These are phyloP conservation scores for Scedosporium aurantiacum DNA, from an alignment of 2,329 filamentous ascomycete species.

Conservation along the genomic window DNA sequence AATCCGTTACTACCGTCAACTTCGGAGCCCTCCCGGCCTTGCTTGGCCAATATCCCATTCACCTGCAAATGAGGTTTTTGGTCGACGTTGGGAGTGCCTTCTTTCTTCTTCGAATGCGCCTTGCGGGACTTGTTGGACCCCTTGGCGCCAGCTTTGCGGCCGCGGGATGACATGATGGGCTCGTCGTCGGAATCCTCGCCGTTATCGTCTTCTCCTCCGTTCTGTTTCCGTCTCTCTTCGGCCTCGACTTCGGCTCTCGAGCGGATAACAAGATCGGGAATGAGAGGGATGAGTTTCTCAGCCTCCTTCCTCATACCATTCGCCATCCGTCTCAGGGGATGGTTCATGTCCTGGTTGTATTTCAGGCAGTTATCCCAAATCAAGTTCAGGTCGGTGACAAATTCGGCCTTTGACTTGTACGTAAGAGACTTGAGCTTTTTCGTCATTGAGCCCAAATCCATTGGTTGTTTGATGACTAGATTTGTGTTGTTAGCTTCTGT, in stretches of 20 bases:
- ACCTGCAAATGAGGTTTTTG: slow-evolving; percentile 62
- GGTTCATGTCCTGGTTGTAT: slow-evolving; percentile 84
- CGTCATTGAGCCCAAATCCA: slow-evolving; percentile 96
- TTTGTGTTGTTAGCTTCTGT: slow-evolving; percentile 14
- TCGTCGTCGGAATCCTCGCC: slow-evolving; percentile 93
- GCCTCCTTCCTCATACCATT: slow-evolving; percentile 96
- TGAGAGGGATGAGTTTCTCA: slow-evolving; percentile 88
- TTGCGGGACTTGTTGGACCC: slow-evolving; percentile 70
- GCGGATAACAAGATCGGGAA: slow-evolving; percentile 82
- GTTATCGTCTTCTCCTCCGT: slow-evolving; percentile 70
- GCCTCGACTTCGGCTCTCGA: slow-evolving; percentile 91
- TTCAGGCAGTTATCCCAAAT: slow-evolving; percentile 97
- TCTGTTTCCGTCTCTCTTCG: slow-evolving; percentile 73
- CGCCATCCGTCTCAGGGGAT: slow-evolving; percentile 83
- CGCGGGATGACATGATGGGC: slow-evolving; percentile 94
- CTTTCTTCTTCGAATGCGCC: slow-evolving; percentile 56
- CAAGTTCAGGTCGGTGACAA: slow-evolving; percentile 82
- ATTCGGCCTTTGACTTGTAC: slow-evolving; percentile 87
- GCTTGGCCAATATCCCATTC: slow-evolving; percentile 48
- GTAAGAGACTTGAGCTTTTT: slow-evolving; percentile 80
- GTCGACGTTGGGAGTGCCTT: slow-evolving; percentile 68
- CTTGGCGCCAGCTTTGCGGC: slow-evolving; percentile 69
- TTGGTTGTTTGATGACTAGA: slow-evolving; percentile 85
- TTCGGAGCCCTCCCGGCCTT: slow-evolving; percentile 65
- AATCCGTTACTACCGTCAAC: slow-evolving; percentile 78